Evolutionary conservation across 2,329 filamentous ascomycete genomes (phyloP).

Genomic region (Monosporascus sp.): DNA sequence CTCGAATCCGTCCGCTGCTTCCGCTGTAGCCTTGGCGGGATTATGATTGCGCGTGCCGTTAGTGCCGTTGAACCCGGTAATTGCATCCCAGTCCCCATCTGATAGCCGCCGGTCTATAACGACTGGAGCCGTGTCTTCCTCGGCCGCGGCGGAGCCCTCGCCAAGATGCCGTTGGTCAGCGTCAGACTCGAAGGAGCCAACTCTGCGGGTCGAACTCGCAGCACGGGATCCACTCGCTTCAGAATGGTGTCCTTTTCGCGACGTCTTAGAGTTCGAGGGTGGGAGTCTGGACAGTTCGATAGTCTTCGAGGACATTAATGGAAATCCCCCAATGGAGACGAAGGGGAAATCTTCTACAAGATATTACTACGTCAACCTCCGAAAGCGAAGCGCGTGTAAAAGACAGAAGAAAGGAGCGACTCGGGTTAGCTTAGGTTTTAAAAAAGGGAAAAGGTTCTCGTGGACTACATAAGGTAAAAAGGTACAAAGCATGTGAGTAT

Average conservation of each 20-base stretch:
- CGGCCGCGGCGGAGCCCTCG: constrained; percentile 19
- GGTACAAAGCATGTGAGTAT: too few relatives aligned
- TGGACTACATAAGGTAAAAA: too few relatives aligned
- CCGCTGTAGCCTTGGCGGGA: not conserved
- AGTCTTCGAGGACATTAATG: not conserved
- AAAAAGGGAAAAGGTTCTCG: too few relatives aligned
- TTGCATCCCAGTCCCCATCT: not conserved
- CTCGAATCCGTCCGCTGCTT: constrained; percentile 14
- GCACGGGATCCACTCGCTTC: not conserved
- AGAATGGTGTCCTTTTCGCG: not conserved
- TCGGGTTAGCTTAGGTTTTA: too few relatives aligned
- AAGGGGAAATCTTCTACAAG: not conserved
- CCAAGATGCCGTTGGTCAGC: constrained; percentile 5
- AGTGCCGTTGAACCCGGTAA: not conserved
- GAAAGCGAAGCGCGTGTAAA: not conserved
- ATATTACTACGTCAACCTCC: not conserved
- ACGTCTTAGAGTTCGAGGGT: not conserved
- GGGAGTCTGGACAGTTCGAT: not conserved
- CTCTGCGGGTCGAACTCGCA: not conserved
- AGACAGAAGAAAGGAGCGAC: not conserved
- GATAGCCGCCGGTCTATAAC: not conserved
- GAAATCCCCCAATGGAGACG: not conserved
- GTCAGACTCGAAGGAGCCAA: not conserved
- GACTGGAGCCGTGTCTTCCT: not conserved
- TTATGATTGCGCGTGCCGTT: not conserved